Evolutionary conservation across 2,329 filamentous ascomycete genomes (phyloP).

Genomic region (Colletotrichum camelliae): DNA sequence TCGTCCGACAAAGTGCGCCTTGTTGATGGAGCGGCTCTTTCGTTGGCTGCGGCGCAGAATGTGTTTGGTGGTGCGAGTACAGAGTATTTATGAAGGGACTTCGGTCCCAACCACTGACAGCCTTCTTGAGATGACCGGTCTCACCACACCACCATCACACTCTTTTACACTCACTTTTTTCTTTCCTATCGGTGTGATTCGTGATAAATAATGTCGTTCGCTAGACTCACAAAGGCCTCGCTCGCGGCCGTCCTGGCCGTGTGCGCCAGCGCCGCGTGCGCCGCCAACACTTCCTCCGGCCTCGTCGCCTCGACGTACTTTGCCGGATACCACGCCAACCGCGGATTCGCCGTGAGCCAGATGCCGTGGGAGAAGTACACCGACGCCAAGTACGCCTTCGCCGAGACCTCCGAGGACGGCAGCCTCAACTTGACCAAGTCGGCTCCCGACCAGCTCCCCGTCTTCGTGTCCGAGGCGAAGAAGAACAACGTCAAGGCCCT

Average conservation of each 20-base stretch:
- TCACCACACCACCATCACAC: neutral
- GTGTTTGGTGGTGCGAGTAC: neutral
- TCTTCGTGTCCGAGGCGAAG: neutral
- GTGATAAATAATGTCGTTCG: neutral
- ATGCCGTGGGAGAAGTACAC: constrained; percentile 22
- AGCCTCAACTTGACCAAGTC: constrained; percentile 10
- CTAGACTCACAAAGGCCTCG: neutral
- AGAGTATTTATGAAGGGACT: neutral
- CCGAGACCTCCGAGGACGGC: constrained; percentile 5
- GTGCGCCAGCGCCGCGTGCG: constrained; percentile 1
- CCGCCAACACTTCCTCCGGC: neutral
- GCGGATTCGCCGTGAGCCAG: neutral
- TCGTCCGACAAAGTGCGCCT: neutral
- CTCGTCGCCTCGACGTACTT: constrained; percentile 13
- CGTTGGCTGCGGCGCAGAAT: neutral
- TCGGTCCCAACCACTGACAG: neutral
- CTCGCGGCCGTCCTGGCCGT: constrained; percentile 10
- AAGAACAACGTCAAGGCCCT: constrained; percentile 12
- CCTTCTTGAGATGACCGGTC: neutral
- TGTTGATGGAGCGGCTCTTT: neutral
- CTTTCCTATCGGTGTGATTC: neutral
- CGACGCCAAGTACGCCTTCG: constrained; percentile 17
- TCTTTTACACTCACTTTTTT: neutral
- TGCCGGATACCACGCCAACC: constrained; percentile 15
- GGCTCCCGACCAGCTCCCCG: constrained; percentile 9